Conservation (phyloP, 2,329 filamentous ascomycete genomes). For the Fusarium acutatum region DNA sequence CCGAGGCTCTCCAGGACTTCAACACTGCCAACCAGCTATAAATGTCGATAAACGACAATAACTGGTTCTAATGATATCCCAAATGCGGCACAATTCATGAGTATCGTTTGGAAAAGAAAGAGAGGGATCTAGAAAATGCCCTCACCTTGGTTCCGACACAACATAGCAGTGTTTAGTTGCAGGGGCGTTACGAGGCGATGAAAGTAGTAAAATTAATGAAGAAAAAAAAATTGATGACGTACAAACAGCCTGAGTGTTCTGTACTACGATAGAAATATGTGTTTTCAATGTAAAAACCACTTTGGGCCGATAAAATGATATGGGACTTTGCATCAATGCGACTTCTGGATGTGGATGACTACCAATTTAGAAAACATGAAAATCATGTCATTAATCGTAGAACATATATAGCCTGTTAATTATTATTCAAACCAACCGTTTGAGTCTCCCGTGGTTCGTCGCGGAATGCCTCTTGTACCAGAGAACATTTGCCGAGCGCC, state of each 20-base stretch:
- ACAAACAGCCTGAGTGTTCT: not conserved
- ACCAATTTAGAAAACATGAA: not conserved
- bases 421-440: constrained; percentile 33
- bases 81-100: constrained; percentile 22
- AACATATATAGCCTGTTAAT: constrained; percentile 21
- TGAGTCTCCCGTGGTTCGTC: not conserved
- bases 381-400: constrained; percentile 30
- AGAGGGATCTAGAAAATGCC: constrained; percentile 7
- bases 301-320: not conserved
- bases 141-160: constrained; percentile 16
- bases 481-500: constrained; percentile 25
- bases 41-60: constrained; percentile 15
- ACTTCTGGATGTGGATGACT: not conserved
- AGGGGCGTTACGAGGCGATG: constrained; percentile 27
- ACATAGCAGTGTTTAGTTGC: constrained; percentile 27
- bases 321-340: not conserved
- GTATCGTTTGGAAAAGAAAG: constrained; percentile 27
- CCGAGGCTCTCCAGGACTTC: constrained; percentile 89
- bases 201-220: constrained; percentile 40
- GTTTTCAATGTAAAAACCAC: not conserved
- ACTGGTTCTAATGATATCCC: constrained; percentile 29
- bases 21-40: constrained; percentile 61
- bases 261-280: not conserved
- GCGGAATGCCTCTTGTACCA: constrained; percentile 3
- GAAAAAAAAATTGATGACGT: constrained; percentile 33